Percentiles rank a stretch among this genome's conserved stretches.
phyloP scores from a whole-genome alignment of 768 basidiomycete species.

The Amanita rubescens region DNA sequence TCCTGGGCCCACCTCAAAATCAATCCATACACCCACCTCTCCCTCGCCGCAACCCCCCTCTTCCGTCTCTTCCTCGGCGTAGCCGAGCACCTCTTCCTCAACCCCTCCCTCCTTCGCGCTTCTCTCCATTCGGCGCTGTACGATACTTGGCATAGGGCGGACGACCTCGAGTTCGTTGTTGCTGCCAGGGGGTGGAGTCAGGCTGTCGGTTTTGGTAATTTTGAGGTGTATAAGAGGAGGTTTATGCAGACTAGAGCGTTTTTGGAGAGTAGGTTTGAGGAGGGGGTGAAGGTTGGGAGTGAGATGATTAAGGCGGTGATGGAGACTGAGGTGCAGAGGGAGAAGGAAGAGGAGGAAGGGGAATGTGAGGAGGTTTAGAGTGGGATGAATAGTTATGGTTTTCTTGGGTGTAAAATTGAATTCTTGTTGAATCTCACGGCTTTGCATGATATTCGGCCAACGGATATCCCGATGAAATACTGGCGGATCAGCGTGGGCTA shows the following conservation, averaged over 20 bases:
- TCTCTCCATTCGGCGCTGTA: slow-evolving; percentile 71
- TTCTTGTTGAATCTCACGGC: too few species aligned
- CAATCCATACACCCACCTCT: slow-evolving; percentile 85
- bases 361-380: too few species aligned
- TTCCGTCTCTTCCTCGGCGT: slow-evolving; percentile 97
- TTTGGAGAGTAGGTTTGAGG: slow-evolving; percentile 84
- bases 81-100: slow-evolving; percentile 90
- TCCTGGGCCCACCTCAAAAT: slow-evolving; percentile 89
- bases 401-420: too few species aligned
- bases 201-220: slow-evolving; percentile 86
- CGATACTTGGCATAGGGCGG: slow-evolving; percentile 73
- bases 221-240: slow-evolving; percentile 76
- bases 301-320: slow-evolving; percentile 88
- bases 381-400: too few species aligned
- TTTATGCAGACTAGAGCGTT: slow-evolving; percentile 77
- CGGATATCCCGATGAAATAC: too few species aligned
- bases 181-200: slow-evolving; percentile 96
- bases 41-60: slow-evolving; percentile 90
- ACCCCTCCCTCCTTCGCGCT: slow-evolving; percentile 48
- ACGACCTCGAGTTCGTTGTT: slow-evolving; percentile 92
- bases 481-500: too few species aligned
- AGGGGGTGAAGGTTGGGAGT: slow-evolving; percentile 71
- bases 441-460: too few species aligned
- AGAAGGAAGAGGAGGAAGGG: slow-evolving; percentile 16
- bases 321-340: slow-evolving; percentile 44